phyloP scores from a whole-genome alignment of 345 rosid genomes.

The Mercurialis annua region DNA sequence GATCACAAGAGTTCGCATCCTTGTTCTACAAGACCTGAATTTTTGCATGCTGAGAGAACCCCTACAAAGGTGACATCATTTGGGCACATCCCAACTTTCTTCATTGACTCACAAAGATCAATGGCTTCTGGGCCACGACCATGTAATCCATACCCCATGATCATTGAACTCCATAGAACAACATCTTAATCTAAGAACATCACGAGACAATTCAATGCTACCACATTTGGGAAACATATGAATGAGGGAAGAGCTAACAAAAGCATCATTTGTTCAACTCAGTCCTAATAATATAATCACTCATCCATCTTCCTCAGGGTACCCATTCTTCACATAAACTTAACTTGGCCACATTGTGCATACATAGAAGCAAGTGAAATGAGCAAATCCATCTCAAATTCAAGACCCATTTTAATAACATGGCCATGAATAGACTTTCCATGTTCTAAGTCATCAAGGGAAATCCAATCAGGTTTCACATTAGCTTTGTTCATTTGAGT shows the following conservation, averaged over 20 bases:
- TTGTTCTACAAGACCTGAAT: conserved; percentile 61
- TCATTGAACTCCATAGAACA: conserved; percentile 73
- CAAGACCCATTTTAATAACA: conserved; percentile 58
- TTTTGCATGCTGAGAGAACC: conserved; percentile 63
- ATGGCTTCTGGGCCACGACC: conserved; percentile 59
- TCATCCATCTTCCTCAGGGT: too few species aligned
- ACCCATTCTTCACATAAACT: conserved; percentile 56
- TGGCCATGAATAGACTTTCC: conserved; percentile 52
- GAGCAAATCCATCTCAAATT: too few species aligned
- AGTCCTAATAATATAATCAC: conserved; percentile 35
- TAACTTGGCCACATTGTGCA: conserved; percentile 64
- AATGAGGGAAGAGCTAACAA: conserved; percentile 47
- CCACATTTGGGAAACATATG: too few species aligned
- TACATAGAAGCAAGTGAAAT: too few species aligned
- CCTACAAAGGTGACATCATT: conserved; percentile 67
- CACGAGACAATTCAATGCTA: too few species aligned
- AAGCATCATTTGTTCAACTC: conserved; percentile 38
- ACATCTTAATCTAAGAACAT: conserved; percentile 56
- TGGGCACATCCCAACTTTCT: conserved; percentile 41
- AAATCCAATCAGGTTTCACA: conserved; percentile 58
- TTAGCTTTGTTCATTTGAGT: too few species aligned
- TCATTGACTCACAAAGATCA: conserved; percentile 47
- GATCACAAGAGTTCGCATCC: conserved; percentile 70
- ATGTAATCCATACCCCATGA: conserved; percentile 66
- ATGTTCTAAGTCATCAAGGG: conserved; percentile 57